Percentiles rank a stretch among this genome's conserved stretches.
Conservation (phyloP, 2,329 filamentous ascomycete species). For the Leptographium wingfieldii region DNA sequence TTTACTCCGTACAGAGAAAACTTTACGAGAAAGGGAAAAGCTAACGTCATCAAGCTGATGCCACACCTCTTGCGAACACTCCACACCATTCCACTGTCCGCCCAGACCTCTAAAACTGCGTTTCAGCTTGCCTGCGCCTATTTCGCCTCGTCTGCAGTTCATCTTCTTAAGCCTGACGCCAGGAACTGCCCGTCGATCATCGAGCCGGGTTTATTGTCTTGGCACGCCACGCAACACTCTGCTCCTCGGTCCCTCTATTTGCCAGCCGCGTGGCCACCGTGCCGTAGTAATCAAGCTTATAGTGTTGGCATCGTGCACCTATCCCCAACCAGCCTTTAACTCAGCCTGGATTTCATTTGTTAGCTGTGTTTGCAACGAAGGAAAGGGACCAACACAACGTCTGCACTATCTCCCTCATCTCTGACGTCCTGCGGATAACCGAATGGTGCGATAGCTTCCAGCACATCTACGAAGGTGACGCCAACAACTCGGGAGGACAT, state of each 20-base stretch:
- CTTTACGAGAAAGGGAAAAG: neutral
- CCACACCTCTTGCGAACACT: neutral
- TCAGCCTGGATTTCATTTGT: neutral
- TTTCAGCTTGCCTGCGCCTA: neutral
- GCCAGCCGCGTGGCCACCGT: neutral
- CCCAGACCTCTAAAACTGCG: neutral
- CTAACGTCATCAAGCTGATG: slow-evolving; percentile 9
- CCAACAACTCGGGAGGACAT: too few relatives aligned
- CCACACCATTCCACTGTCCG: neutral
- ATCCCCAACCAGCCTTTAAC: neutral
- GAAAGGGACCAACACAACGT: neutral
- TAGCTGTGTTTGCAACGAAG: neutral
- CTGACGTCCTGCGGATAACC: neutral
- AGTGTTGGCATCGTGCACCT: neutral
- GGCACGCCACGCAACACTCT: neutral
- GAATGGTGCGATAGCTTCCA: neutral
- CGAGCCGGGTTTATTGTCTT: neutral
- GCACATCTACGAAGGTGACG: neutral
- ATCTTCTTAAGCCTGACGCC: neutral
- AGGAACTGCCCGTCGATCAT: neutral
- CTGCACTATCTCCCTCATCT: neutral
- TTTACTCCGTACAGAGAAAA: neutral
- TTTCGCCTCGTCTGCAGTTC: neutral
- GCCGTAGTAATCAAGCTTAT: neutral
- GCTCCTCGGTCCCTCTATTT: neutral